Evolutionary conservation across 148 eudicot species (phyloP), one percentile per base, ranked within the genome.

Genomic region (Heliamphora exappendiculata): DNA sequence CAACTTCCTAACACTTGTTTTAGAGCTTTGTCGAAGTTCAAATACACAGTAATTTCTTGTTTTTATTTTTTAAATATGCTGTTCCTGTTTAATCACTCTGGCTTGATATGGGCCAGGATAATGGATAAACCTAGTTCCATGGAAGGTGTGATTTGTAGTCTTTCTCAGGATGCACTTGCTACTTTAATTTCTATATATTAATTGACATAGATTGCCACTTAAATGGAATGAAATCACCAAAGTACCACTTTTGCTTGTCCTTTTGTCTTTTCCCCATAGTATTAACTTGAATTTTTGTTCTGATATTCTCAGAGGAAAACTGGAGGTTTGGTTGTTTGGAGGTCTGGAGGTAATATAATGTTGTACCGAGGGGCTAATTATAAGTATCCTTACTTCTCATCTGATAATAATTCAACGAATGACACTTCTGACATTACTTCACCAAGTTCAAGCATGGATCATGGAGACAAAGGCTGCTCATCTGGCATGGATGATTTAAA

Each of bases 311-410:
- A 95, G 99, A 89, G 83, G 62, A 95, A 95, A 91, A 93, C 99
- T 75, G 99, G 97, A 74, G 99, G 99, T 41, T 80, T 93, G 76
- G 94, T 95, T 79, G 77, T 93, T 77, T 95, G 99, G 99, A 89
- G 99, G 84, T 86, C 99, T 75, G 99, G 99, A 83, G 86, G 96
- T 82, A 89, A 85, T 78, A 89, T 95, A 72, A 62, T 91, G 78
- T 49, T 95, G 80, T 95, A 92, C 80, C 84, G 99, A 82, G 99
- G 99, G 66, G 81, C 83, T 72, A 82, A 91, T 78, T 95, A 95
- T 81, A 84, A 87, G 82, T 95, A 85, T 83, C 99, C 99, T 51
- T 95, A 95, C 81, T 95, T 95, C 86, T 78, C 49, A 12, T 57
- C 77, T 44, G 78, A 85, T 53, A 64, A 75, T 17, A 70, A 19